These are phyloP conservation scores for Trametes hirsuta DNA, from an alignment of 1,284 basidiomycete species.

Conservation along the genomic window DNA sequence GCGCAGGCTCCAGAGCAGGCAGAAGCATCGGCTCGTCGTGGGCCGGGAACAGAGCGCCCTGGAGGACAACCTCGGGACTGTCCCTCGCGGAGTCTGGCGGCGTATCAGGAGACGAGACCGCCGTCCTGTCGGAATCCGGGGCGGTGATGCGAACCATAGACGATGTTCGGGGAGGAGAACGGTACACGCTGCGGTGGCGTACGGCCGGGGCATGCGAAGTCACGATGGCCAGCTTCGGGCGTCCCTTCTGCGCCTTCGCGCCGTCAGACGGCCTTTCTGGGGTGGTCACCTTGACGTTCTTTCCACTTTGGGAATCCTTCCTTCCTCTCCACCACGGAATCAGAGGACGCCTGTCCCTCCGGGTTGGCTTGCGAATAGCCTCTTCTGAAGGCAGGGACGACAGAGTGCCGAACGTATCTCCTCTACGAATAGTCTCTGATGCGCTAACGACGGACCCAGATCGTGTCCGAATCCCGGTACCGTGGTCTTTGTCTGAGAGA, in stretches of 20 bases:
- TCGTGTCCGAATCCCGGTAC: neutral
- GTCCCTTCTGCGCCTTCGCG: conserved; percentile 2
- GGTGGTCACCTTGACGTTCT: neutral
- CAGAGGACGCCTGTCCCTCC: conserved; percentile 13
- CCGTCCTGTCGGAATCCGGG: conserved; percentile 5
- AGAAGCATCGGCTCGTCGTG: conserved; percentile 12
- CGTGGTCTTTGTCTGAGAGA: neutral
- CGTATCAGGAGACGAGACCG: conserved; percentile 7
- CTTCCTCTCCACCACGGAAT: conserved; percentile 19
- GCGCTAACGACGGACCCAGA: conserved; percentile 19
- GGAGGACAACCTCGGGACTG: neutral
- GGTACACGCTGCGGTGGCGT: neutral
- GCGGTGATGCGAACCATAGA: conserved; percentile 9
- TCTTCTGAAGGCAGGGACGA: conserved; percentile 33
- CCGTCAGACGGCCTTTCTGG: conserved; percentile 6
- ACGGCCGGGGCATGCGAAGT: conserved; percentile 4
- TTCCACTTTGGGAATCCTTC: conserved; percentile 1
- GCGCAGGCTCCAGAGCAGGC: conserved; percentile 21
- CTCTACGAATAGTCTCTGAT: conserved; percentile 29
- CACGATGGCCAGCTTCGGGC: conserved; percentile 16
- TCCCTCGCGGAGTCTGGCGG: neutral
- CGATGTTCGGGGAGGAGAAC: neutral
- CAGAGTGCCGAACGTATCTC: conserved; percentile 33
- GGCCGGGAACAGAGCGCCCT: neutral
- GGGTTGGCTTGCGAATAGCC: conserved; percentile 23